phyloP scores from a whole-genome alignment of 1,139 yeast genomes.

The Eremothecium gossypii region DNA sequence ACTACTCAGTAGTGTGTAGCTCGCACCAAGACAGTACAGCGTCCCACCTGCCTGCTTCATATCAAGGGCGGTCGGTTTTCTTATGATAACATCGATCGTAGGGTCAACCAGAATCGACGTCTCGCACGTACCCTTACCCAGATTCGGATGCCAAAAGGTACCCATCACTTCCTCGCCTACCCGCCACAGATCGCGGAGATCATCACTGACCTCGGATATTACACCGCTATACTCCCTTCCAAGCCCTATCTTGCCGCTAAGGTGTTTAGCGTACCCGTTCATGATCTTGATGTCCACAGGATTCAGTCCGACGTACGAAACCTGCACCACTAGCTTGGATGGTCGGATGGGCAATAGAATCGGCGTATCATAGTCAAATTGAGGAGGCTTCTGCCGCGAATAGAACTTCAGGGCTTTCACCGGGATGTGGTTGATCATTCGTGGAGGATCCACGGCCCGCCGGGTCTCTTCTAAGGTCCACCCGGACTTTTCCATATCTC shows the following conservation, averaged over 20 bases:
- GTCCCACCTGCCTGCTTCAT: constrained; percentile 53
- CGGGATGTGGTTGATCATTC: constrained; percentile 34
- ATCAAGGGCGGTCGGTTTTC: constrained; percentile 41
- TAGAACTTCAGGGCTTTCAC: constrained; percentile 32
- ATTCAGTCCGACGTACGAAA: constrained; percentile 51
- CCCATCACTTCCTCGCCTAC: constrained; percentile 66
- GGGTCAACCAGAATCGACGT: constrained; percentile 42
- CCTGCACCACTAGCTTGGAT: constrained; percentile 47
- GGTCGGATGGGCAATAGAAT: constrained; percentile 36
- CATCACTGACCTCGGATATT: constrained; percentile 48
- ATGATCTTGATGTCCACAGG: constrained; percentile 56
- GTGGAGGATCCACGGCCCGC: constrained; percentile 23
- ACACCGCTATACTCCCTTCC: constrained; percentile 68
- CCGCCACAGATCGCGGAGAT: constrained; percentile 32
- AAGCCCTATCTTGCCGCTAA: constrained; percentile 43
- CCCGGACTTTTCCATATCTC: too few species aligned
- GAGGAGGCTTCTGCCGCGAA: constrained; percentile 31
- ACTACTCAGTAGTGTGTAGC: constrained; percentile 37
- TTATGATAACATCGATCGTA: constrained; percentile 33
- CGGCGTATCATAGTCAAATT: constrained; percentile 34
- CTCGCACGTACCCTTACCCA: constrained; percentile 44
- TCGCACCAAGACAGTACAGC: constrained; percentile 46
- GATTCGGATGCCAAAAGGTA: constrained; percentile 35
- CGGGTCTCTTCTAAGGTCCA: too few species aligned
- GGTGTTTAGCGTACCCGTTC: constrained; percentile 31